Evolutionary conservation across 371 early-diverging fungal species (phyloP), one percentile per base, ranked within the genome.

Genomic region (Mucor circinelloides): DNA sequence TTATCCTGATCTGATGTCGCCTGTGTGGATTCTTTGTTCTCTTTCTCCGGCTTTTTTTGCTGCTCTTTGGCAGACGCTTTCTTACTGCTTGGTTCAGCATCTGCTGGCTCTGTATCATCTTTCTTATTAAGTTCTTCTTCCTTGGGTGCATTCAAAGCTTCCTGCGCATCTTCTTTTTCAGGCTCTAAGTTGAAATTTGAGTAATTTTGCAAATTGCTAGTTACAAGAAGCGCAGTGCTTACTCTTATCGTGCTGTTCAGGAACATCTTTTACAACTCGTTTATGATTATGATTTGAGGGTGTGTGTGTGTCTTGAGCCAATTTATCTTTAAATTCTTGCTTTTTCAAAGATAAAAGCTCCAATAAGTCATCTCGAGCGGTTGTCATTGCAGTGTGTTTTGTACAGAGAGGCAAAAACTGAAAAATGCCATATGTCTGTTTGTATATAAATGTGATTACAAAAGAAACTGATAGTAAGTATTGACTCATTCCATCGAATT

Each of bases 401-500:
- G 23, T 23, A 8, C 5, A 23, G 21, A 50, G 3, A n/a, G 23
- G 12, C 2, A 25, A 36, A 50, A 23, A 50, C n/a, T 10, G 25
- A 50, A 23, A 50, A 50, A 23, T 25, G 21, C 1, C 25, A 25
- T 23, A 23, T 23, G 6, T 50, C 36, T 50, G 2, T 25, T 23
- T 21, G 1, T 10, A 50, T 44, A 44, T n/a, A 44, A 44, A n/a
- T 19, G 19, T 7, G 50, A 50, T 50, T 50, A 50, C 25, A 13
- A 50, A 50, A 21, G 50, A 50, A 50, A 50, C 50, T 6, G 23
- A 50, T 12, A 10, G 25, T 25, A 44, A 44, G 44, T 7, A 44
- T 19, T 12, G 6, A 23, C 50, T 59, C 60, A 60, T 60, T 60
- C 60, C 60, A 17, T 15, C n/a, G 25, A 60, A 60, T 60, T 60